Percentiles rank a stretch among this genome's conserved stretches.
Evolutionary conservation across 768 basidiomycete species (phyloP).

Genomic region (Phaeolepiota aurea): DNA sequence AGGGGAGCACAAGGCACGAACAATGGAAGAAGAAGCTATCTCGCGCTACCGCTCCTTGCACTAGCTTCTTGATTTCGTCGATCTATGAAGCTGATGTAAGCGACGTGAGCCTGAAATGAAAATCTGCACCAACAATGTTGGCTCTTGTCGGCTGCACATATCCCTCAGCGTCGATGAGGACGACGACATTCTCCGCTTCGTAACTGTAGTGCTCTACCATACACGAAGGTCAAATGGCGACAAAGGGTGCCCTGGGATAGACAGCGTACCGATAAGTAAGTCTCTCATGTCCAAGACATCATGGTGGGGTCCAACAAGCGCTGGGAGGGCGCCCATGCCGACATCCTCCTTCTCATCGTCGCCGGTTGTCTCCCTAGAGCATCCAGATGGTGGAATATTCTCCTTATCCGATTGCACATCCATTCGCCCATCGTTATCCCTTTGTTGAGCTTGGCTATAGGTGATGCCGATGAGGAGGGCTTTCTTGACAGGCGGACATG

Average conservation of each 20-base stretch:
- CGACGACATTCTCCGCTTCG: slow-evolving; percentile 14
- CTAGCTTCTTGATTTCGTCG: slow-evolving; percentile 20
- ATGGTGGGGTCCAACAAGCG: neutral
- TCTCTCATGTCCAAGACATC: neutral
- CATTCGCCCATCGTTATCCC: neutral
- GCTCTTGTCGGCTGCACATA: slow-evolving; percentile 15
- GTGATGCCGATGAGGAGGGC: neutral
- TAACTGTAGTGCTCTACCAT: slow-evolving; percentile 20
- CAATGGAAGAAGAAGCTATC: slow-evolving; percentile 31
- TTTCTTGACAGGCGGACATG: neutral
- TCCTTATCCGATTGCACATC: neutral
- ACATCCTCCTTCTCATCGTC: neutral
- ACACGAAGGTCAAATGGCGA: neutral
- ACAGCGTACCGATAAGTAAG: neutral
- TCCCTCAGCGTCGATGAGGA: slow-evolving; percentile 17
- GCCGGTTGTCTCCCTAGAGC: neutral
- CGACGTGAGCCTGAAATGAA: neutral
- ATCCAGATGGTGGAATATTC: neutral
- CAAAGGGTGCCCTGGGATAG: neutral
- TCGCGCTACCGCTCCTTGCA: slow-evolving; percentile 19
- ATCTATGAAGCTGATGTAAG: slow-evolving; percentile 9
- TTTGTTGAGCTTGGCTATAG: neutral
- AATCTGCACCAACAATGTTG: slow-evolving; percentile 23
- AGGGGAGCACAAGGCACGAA: neutral
- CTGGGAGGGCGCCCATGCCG: too few relatives aligned